These are phyloP conservation scores for Gelatoporia subvermispora DNA, from an alignment of 768 basidiomycete genomes.

Conservation along the genomic window DNA sequence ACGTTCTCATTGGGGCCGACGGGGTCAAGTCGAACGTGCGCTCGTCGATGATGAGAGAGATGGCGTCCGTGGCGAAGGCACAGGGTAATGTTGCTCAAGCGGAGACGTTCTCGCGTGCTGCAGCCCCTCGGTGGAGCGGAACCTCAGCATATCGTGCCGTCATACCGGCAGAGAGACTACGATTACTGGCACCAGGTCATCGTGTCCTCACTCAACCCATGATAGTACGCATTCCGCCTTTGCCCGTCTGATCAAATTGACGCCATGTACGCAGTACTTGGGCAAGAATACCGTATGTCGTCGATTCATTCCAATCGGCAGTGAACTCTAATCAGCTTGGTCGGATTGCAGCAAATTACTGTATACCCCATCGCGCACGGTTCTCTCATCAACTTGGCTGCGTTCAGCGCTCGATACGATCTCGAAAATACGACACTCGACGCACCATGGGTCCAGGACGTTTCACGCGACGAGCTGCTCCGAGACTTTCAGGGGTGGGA, in stretches of 20 bases:
- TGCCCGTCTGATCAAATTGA: background rate
- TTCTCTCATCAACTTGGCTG: conserved; percentile 57
- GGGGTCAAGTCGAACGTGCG: conserved; percentile 55
- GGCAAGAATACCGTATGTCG: conserved; percentile 30
- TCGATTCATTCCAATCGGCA: background rate
- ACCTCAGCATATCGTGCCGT: conserved; percentile 53
- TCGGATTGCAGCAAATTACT: conserved; percentile 45
- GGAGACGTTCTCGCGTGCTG: conserved; percentile 31
- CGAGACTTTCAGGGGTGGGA: conserved; percentile 50
- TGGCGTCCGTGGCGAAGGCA: conserved; percentile 28
- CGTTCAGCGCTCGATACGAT: conserved; percentile 46
- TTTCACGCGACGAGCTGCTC: conserved; percentile 40
- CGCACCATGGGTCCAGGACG: conserved; percentile 46
- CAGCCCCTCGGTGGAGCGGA: conserved; percentile 57
- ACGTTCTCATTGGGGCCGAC: conserved; percentile 68
- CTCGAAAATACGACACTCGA: conserved; percentile 46
- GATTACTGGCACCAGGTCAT: conserved; percentile 10
- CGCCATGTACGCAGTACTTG: conserved; percentile 43
- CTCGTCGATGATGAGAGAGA: conserved; percentile 28
- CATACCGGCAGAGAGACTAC: conserved; percentile 37
- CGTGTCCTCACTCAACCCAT: conserved; percentile 16
- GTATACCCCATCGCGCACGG: conserved; percentile 59
- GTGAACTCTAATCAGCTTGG: background rate
- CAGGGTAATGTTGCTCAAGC: conserved; percentile 35
- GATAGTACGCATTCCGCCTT: conserved; percentile 10